phyloP scores from a whole-genome alignment of 768 basidiomycete genomes.

The Tricholoma saponaceum region DNA sequence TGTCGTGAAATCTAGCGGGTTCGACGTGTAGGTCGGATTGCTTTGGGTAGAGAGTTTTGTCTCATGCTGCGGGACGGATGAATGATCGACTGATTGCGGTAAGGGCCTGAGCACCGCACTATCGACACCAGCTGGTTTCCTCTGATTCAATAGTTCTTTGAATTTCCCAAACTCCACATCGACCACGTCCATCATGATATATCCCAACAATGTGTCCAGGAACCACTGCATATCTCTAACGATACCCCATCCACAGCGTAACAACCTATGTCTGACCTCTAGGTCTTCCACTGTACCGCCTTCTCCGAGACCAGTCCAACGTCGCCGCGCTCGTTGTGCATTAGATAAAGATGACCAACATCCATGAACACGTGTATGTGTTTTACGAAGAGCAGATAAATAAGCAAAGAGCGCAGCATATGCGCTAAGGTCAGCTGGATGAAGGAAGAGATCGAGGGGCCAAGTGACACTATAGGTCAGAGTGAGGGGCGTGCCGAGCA shows the following conservation, averaged over 20 bases:
- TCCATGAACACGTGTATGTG: constrained; percentile 72
- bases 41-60: neutral
- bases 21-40: constrained; percentile 23
- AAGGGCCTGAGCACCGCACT: neutral
- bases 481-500: constrained; percentile 75
- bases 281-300: constrained; percentile 77
- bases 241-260: constrained; percentile 83
- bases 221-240: constrained; percentile 92
- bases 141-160: constrained; percentile 50
- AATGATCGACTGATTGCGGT: neutral
- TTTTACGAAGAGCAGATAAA: constrained; percentile 79
- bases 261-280: constrained; percentile 55
- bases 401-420: constrained; percentile 81
- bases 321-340: constrained; percentile 74
- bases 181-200: constrained; percentile 88
- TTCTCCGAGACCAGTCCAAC: constrained; percentile 86
- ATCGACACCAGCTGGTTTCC: constrained; percentile 11
- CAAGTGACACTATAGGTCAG: constrained; percentile 73
- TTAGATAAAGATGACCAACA: constrained; percentile 88
- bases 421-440: constrained; percentile 64
- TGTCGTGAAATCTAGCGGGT: constrained; percentile 78
- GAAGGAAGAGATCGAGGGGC: constrained; percentile 89
- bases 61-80: constrained; percentile 4
- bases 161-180: constrained; percentile 78
- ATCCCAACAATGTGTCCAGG: constrained; percentile 75